Conservation (phyloP, 306 rosid species). For the Rubus idaeus region DNA sequence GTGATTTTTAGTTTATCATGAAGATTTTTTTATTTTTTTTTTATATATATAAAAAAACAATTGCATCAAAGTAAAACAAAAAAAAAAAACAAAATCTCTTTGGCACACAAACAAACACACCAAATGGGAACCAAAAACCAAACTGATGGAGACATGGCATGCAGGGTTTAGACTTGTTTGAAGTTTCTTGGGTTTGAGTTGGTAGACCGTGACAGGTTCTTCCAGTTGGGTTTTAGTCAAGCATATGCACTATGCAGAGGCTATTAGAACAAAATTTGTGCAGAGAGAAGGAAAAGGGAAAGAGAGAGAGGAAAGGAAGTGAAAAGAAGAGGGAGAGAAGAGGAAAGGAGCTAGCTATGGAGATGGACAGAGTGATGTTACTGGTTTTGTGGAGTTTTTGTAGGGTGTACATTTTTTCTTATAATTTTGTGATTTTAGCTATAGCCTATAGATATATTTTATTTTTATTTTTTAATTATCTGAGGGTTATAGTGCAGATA, state of each 20-base stretch:
- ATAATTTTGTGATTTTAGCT: background rate
- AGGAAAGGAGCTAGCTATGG: too few species aligned
- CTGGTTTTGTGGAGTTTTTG: background rate
- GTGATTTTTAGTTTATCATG: too few species aligned
- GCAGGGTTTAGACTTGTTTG: background rate
- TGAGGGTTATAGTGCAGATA: background rate
- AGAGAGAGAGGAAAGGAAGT: too few species aligned
- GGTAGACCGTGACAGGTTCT: background rate
- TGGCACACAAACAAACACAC: conserved; percentile 39
- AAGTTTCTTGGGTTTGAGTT: background rate
- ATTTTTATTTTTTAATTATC: background rate
- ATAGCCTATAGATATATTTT: too few species aligned
- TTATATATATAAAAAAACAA: too few species aligned
- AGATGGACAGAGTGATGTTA: background rate
- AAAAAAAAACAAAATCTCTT: background rate
- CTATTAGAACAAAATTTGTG: too few species aligned
- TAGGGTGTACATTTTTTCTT: background rate
- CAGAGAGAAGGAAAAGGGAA: too few species aligned
- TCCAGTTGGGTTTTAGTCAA: background rate
- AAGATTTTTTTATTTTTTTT: too few species aligned
- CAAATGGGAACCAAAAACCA: conserved; percentile 34
- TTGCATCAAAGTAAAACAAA: conserved; percentile 12
- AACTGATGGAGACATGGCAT: conserved; percentile 39
- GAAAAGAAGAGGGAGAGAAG: too few species aligned
- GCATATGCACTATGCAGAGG: background rate